phyloP scores from a whole-genome alignment of 257 asterid species.

The Ehretia macrophylla region DNA sequence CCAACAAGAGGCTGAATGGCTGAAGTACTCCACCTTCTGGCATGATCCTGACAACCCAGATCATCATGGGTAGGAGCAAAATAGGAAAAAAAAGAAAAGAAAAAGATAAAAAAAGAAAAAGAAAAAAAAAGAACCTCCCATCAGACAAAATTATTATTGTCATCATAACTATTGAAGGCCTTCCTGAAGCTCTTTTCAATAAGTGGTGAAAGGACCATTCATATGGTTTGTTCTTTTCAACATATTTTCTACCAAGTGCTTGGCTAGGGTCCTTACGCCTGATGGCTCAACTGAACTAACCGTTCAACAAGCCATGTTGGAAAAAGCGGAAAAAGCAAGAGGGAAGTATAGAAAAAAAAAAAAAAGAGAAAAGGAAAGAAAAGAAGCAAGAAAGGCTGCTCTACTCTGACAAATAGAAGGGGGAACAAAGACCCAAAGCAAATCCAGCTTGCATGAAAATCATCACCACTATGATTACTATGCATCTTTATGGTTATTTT shows the following conservation, averaged over 20 bases:
- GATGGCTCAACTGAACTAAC: conserved; percentile 41
- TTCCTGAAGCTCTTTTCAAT: conserved; percentile 28
- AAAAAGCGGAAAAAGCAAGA: conserved; percentile 28
- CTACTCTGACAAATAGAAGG: conserved; percentile 40
- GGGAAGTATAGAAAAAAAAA: conserved; percentile 24
- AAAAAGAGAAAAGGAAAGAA: conserved; percentile 20
- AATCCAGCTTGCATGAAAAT: conserved; percentile 59
- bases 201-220: conserved; percentile 30
- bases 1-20: conserved; percentile 90
- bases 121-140: too few relatives aligned
- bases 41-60: conserved; percentile 89
- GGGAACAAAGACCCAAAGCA: conserved; percentile 27
- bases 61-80: conserved; percentile 68
- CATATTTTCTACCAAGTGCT: conserved; percentile 16
- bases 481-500: conserved; percentile 50
- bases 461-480: conserved; percentile 70
- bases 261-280: conserved; percentile 19
- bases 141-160: not conserved
- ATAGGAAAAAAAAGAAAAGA: not conserved
- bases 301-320: conserved; percentile 47
- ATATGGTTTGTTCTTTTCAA: conserved; percentile 15
- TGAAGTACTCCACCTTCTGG: conserved; percentile 95
- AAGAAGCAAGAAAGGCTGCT: conserved; percentile 47
- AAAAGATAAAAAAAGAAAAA: too few relatives aligned
- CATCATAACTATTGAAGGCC: conserved; percentile 29